Conservation (phyloP, 202 grass and related monocot species). For the Zoysia matrella region DNA sequence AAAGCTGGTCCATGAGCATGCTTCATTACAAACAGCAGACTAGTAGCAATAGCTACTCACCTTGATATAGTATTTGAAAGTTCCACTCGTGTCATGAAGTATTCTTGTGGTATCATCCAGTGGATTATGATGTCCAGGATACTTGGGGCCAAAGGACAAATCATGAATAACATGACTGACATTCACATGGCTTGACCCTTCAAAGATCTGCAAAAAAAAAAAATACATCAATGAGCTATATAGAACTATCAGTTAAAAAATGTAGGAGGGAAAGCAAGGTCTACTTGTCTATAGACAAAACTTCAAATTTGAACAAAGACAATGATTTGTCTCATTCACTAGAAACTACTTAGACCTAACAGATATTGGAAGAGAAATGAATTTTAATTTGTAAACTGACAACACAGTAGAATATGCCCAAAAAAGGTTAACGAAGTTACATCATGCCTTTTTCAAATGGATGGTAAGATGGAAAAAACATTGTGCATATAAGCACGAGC, state of each 20-base stretch:
- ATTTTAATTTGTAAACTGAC: slow-evolving; percentile 8
- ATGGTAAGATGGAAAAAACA: slow-evolving; percentile 3
- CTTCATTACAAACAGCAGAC: slow-evolving; percentile 21
- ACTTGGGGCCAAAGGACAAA: slow-evolving; percentile 94
- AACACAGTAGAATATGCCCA: neutral
- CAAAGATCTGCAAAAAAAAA: slow-evolving; percentile 78
- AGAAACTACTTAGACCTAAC: slow-evolving; percentile 17
- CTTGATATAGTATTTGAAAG: slow-evolving; percentile 99
- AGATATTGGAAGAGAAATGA: neutral
- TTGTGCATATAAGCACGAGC: neutral
- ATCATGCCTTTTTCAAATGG: slow-evolving; percentile 2
- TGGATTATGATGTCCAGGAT: slow-evolving; percentile 95
- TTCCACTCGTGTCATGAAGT: slow-evolving; percentile 85
- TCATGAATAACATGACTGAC: slow-evolving; percentile 94
- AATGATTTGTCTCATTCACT: neutral
- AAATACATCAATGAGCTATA: slow-evolving; percentile 8
- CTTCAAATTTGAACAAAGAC: slow-evolving; percentile 24
- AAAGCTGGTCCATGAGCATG: slow-evolving; percentile 1
- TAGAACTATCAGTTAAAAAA: slow-evolving; percentile 26
- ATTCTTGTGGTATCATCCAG: slow-evolving; percentile 90
- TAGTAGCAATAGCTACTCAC: slow-evolving; percentile 41
- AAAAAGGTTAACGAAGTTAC: neutral
- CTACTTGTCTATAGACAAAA: neutral
- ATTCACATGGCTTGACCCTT: slow-evolving; percentile 86
- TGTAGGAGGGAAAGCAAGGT: slow-evolving; percentile 9